Evolutionary conservation across 164 flowering plant genomes (phyloP), one percentile per base, ranked within the genome.

Genomic region (Chloranthus sessilifolius): DNA sequence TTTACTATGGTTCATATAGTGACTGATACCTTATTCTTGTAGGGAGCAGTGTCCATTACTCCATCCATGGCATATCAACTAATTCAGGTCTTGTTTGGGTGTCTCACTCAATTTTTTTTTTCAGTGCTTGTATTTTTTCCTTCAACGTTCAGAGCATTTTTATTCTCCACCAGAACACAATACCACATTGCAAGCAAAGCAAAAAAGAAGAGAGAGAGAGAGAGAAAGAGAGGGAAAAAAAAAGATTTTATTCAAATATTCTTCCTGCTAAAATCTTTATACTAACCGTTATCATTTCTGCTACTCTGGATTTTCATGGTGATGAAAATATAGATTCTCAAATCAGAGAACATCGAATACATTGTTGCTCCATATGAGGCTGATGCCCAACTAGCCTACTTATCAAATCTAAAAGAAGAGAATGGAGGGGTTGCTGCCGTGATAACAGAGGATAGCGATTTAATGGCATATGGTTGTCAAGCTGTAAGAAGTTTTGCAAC

Each of bases 321-420:
- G 19, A 6, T 8, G 19, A 21, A 7, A 30, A 39, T 60, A 53
- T 78, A 88, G 95, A 61, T 72, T 54, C 51, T 88, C 56, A 78
- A 67, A 56, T 66, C 68, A 16, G 85, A 81, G 61, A 69, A 73
- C 21, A 59, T 88, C 48, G 91, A 88, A 55, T 88, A 72, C 53
- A 60, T 85, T 16, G 95, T 88, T 44, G 95, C 97, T 34, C 97
- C 97, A 14, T 85, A 88, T 58, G 95, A 88, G 67, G 97, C 95
- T 48, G 92, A 88, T 83, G 97, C 97, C 43, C 95, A 88, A 55
- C 62, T 90, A 56, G 91, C 97, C 36, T 82, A 79, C 47, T 46
- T 86, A 36, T 67, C 86, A 30, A 72, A 60, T 42, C 72, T 81
- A 29, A 74, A 73, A 49, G 65, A 29, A 26, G 81, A 75, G 26